A percentile compares a stretch with the other conserved stretches of the same genome.
These are phyloP conservation scores for Plenodomus tracheiphilus DNA, from an alignment of 2,329 filamentous ascomycete genomes.

Conservation along the genomic window DNA sequence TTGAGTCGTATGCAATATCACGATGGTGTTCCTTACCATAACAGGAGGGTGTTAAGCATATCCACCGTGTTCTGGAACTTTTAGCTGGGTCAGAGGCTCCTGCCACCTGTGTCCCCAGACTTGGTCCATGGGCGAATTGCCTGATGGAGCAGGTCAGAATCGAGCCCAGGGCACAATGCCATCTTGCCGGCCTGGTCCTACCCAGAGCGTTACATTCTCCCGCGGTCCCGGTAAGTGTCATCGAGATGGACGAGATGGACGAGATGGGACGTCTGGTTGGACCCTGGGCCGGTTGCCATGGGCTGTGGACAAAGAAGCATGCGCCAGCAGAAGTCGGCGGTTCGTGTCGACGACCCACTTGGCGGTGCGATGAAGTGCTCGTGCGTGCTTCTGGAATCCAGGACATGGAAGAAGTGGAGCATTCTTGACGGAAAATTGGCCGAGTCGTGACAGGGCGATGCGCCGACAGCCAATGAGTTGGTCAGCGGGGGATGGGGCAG, in stretches of 20 bases:
- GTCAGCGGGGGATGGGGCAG: slow-evolving; percentile 6
- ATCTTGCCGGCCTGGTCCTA: not conserved
- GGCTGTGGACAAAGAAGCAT: too few relatives aligned
- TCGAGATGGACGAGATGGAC: too few relatives aligned
- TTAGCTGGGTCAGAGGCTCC: slow-evolving; percentile 1
- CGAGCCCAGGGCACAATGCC: not conserved
- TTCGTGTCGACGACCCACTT: slow-evolving; percentile 12
- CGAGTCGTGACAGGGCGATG: slow-evolving; percentile 3
- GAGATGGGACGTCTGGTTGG: too few relatives aligned
- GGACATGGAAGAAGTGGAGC: slow-evolving; percentile 11
- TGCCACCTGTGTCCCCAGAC: too few relatives aligned
- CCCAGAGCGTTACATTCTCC: not conserved
- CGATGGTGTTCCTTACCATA: slow-evolving; percentile 15
- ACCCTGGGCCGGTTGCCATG: too few relatives aligned
- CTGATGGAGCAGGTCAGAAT: not conserved
- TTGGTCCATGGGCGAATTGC: slow-evolving; percentile 6
- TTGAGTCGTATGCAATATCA: slow-evolving; percentile 2
- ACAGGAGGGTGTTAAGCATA: slow-evolving; percentile 9
- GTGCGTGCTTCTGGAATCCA: slow-evolving; percentile 28
- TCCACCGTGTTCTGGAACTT: slow-evolving; percentile 16
- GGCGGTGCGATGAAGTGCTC: slow-evolving; percentile 13
- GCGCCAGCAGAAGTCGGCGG: too few relatives aligned
- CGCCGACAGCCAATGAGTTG: slow-evolving; percentile 7
- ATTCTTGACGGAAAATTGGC: slow-evolving; percentile 6
- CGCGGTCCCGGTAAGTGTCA: too few relatives aligned